Evolutionary conservation across 2,329 filamentous ascomycete genomes (phyloP), one percentile per base, ranked within the genome.

Genomic region (Dryadomyces sulphureus): DNA sequence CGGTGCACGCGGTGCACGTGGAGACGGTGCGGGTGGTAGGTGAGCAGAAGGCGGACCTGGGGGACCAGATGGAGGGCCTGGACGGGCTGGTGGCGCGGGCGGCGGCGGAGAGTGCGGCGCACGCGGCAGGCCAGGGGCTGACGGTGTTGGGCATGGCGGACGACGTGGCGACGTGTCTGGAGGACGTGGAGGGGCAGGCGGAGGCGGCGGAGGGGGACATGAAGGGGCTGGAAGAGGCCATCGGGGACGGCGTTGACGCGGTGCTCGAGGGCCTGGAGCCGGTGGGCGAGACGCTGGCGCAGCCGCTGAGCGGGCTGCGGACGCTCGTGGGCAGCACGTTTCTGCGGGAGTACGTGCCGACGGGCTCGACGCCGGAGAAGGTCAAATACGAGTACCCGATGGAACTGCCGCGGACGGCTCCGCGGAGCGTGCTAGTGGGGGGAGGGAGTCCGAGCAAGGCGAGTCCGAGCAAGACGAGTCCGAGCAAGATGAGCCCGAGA

Each of bases 21-120:
- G 84, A 94, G 63, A 95, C 90, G 0, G 78, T 94, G 25, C 81
- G 81, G 7, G 90, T 93, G 48, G 89, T 96, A 12, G 84, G 90
- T 56, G 81, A 84, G 48, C 92, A 98, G 64, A 84, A 93, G 65
- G 73, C 76, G 47, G 85, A 94, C 54, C 82, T 98, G 58, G 81
- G 84, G 50, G 74, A 72, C n/a, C 87, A 96, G 62, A 89, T 98
- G 75, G 77, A 80, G 47, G 84, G 86, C 1, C 73, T 98, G 7
- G 90, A 96, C 56, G 85, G 90, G 53, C 94, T 95, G 55, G 87
- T 96, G 35, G 74, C 81, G 27, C 79, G 84, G 27, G 88, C 93
- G 43, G 78, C 81, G 49, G 76, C 75, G 1, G 83, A 93, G 56
- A 96, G 94, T 59, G 77, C 81, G 25, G 69, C 70, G 17, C 87